phyloP scores from a whole-genome alignment of 306 rosid species.

The Geum urbanum region DNA sequence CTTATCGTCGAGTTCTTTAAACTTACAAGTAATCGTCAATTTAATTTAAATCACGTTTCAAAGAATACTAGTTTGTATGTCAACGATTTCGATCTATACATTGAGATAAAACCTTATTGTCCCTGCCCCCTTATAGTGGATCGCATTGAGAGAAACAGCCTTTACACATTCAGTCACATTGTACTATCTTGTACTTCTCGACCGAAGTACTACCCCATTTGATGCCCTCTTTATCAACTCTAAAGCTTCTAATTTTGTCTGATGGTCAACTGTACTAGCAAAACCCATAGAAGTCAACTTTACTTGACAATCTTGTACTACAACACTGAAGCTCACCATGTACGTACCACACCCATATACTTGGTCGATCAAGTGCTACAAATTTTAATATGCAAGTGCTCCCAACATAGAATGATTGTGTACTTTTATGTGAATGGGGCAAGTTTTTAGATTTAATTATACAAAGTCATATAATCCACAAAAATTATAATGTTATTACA shows the following conservation, averaged over 20 bases:
- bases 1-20: background rate
- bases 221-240: background rate
- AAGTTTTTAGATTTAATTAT: background rate
- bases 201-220: background rate
- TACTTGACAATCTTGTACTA: background rate
- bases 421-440: background rate
- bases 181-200: background rate
- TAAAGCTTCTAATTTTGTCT: background rate
- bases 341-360: background rate
- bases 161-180: too few relatives aligned
- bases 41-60: background rate
- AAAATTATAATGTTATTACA: too few relatives aligned
- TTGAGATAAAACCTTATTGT: too few relatives aligned
- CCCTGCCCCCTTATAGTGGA: background rate
- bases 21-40: background rate
- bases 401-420: background rate
- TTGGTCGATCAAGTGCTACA: background rate
- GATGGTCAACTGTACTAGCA: constrained; percentile 11
- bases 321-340: background rate
- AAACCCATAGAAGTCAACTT: background rate
- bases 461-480: background rate
- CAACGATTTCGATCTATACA: too few relatives aligned
- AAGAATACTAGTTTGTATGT: background rate
- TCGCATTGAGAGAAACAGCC: background rate
- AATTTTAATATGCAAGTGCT: background rate